Evolutionary conservation across 1,284 basidiomycete genomes (phyloP).

Genomic region (Puccinia coronata): DNA sequence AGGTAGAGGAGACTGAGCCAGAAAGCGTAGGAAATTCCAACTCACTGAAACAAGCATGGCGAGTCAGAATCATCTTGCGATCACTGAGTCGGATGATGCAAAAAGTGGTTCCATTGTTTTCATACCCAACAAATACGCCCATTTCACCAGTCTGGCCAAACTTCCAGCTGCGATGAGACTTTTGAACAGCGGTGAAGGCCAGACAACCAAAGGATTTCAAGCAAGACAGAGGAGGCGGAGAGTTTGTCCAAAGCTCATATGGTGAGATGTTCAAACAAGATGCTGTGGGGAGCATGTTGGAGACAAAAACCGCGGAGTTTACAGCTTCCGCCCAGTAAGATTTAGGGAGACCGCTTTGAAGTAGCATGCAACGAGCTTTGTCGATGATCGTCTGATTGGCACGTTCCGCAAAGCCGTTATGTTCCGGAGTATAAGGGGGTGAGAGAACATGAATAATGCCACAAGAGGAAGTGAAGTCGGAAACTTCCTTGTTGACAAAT

Average conservation of each 20-base stretch:
- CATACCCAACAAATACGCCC: too few species aligned
- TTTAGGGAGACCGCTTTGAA: constrained; percentile 54
- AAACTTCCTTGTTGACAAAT: constrained; percentile 55
- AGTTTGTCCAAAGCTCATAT: not conserved
- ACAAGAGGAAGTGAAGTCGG: constrained; percentile 52
- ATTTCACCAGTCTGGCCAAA: too few species aligned
- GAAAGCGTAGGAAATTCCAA: not conserved
- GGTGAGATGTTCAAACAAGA: not conserved
- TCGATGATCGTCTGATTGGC: constrained; percentile 56
- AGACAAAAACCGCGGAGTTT: constrained; percentile 57
- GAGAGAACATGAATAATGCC: constrained; percentile 59
- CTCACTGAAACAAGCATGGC: not conserved
- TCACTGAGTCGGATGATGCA: not conserved
- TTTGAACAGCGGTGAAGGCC: not conserved
- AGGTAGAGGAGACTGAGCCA: not conserved
- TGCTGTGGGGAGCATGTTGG: constrained; percentile 56
- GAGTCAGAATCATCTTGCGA: not conserved
- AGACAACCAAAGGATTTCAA: not conserved
- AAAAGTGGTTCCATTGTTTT: not conserved
- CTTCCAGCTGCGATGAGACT: not conserved
- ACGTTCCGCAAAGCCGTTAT: constrained; percentile 58
- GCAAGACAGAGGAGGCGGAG: not conserved
- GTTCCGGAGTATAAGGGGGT: constrained; percentile 59
- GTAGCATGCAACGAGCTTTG: constrained; percentile 55
- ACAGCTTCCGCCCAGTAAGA: constrained; percentile 59